Percentiles rank a stretch among this genome's conserved stretches.
Conservation (phyloP, 352 stramenopile genomes). For the Albugo candida region DNA sequence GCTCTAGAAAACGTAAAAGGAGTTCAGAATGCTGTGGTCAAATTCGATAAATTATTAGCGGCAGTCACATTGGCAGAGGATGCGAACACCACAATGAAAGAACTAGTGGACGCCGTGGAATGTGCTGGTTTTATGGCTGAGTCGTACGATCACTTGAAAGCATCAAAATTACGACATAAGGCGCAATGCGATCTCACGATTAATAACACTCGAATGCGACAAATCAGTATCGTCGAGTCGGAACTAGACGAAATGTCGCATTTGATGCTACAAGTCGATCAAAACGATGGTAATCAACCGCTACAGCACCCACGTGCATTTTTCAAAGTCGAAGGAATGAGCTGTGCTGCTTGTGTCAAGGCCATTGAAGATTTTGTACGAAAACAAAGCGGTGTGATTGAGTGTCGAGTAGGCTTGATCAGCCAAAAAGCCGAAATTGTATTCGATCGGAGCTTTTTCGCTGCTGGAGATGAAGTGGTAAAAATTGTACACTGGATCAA, state of each 20-base stretch:
- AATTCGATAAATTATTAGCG: constrained; percentile 49
- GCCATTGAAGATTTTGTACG: constrained; percentile 63
- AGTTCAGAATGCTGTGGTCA: constrained; percentile 42
- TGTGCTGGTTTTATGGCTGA: constrained; percentile 43
- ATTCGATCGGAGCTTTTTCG: constrained; percentile 57
- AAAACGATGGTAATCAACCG: background rate
- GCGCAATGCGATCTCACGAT: constrained; percentile 13
- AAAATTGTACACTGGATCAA: constrained; percentile 25
- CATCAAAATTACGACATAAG: constrained; percentile 17
- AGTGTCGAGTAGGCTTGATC: constrained; percentile 69
- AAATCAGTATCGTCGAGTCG: constrained; percentile 1
- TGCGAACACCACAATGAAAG: constrained; percentile 27
- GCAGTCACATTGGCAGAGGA: constrained; percentile 26
- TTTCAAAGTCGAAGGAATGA: constrained; percentile 75
- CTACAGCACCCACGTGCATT: constrained; percentile 35
- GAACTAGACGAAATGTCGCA: constrained; percentile 5
- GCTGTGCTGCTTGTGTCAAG: constrained; percentile 73
- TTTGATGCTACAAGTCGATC: background rate
- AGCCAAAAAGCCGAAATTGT: constrained; percentile 70
- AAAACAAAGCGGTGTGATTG: constrained; percentile 35
- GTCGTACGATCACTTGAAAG: constrained; percentile 32
- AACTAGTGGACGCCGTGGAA: constrained; percentile 60
- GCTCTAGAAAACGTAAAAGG: constrained; percentile 58
- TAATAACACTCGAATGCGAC: background rate
- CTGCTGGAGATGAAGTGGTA: constrained; percentile 24